Evolutionary conservation across 306 rosid genomes (phyloP).

Genomic region (Sicyos edulis): DNA sequence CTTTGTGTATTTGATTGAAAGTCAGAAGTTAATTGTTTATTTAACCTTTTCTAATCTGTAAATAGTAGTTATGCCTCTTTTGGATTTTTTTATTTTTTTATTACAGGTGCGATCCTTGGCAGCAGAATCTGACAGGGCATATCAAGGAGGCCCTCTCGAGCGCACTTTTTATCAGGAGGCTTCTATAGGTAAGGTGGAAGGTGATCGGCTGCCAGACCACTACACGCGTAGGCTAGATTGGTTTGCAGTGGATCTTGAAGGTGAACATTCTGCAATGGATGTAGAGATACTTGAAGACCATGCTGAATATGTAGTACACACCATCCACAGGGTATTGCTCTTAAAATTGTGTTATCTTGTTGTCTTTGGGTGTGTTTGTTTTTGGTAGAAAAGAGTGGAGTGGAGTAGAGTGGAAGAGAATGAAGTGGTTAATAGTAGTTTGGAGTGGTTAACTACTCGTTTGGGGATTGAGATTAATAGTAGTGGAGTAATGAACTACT

Average conservation of each 20-base stretch:
- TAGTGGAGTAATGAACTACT: too few species aligned
- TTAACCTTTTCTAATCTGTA: background rate
- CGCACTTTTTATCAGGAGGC: conserved; percentile 68
- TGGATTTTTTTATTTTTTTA: background rate
- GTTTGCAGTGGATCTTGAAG: conserved; percentile 96
- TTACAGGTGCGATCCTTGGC: conserved; percentile 84
- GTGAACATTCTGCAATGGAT: conserved; percentile 98
- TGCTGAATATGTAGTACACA: conserved; percentile 72
- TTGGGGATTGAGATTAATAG: too few species aligned
- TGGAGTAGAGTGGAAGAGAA: too few species aligned
- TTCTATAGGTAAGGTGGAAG: conserved; percentile 51
- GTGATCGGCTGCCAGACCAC: conserved; percentile 57
- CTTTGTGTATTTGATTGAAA: background rate
- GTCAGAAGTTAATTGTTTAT: background rate
- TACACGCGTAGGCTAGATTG: conserved; percentile 74
- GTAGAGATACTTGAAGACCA: conserved; percentile 88
- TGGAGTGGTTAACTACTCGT: too few species aligned
- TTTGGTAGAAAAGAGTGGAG: too few species aligned
- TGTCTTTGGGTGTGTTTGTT: too few species aligned
- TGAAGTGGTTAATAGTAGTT: too few species aligned
- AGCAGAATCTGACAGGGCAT: conserved; percentile 94
- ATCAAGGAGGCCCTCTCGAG: conserved; percentile 78
- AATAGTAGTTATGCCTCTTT: conserved; percentile 3
- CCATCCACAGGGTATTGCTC: conserved; percentile 78
- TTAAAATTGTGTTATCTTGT: background rate